Percentiles rank a stretch among this genome's conserved stretches.
These are phyloP conservation scores for Boletus vermiculosoides DNA, from an alignment of 768 basidiomycete species.

Conservation along the genomic window DNA sequence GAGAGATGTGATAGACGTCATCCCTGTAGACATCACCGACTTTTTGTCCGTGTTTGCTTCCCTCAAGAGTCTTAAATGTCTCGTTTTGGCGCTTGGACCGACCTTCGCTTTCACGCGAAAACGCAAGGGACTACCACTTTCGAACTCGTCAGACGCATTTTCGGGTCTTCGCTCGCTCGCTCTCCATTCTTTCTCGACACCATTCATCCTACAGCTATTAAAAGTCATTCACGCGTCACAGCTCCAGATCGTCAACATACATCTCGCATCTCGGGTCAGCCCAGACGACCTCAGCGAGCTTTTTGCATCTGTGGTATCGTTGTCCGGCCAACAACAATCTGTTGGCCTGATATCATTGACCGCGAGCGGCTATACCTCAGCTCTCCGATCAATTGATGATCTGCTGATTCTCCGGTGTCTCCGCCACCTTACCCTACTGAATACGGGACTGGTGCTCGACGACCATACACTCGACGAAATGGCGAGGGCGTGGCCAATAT, in stretches of 20 bases:
- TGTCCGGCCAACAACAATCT: constrained; percentile 9
- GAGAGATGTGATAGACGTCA: constrained; percentile 1
- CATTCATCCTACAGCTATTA: constrained; percentile 8
- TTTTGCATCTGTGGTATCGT: constrained; percentile 5
- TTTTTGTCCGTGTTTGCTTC: constrained; percentile 14
- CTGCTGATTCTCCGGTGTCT: constrained; percentile 8
- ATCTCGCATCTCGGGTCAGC: constrained; percentile 13
- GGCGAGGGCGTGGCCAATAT: constrained; percentile 17
- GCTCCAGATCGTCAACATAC: constrained; percentile 15
- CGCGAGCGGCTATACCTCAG: constrained; percentile 9
- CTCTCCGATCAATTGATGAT: constrained; percentile 11
- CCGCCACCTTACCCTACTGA: constrained; percentile 13
- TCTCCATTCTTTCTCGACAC: constrained; percentile 12
- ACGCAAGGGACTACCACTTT: constrained; percentile 9
- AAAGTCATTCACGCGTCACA: constrained; percentile 7
- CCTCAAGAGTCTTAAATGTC: constrained; percentile 14
- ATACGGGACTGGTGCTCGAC: constrained; percentile 12
- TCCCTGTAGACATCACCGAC: constrained; percentile 15
- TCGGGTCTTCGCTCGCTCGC: constrained; percentile 12
- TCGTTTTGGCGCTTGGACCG: constrained; percentile 19
- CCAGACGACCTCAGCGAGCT: constrained; percentile 7
- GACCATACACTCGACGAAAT: constrained; percentile 16
- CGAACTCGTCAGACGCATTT: constrained; percentile 3
- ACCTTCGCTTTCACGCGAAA: constrained; percentile 8
- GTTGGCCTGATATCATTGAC: constrained; percentile 10